A percentile compares a stretch with the other conserved stretches of the same genome.
Conservation (phyloP, 2,329 filamentous ascomycete species). For the Hypomyces rosellus region DNA sequence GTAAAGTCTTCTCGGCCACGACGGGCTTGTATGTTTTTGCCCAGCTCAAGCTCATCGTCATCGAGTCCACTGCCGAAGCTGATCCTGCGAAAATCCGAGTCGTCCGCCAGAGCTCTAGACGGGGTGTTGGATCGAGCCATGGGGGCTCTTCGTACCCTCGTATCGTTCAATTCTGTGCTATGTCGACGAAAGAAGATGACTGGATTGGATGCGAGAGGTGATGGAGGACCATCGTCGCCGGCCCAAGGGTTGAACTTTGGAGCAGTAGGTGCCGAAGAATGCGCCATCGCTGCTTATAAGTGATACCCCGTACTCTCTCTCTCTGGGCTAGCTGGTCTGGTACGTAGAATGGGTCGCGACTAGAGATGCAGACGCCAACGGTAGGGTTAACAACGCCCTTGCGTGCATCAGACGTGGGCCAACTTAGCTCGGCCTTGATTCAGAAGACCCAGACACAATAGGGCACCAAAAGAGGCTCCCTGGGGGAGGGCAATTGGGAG, state of each 20-base stretch:
- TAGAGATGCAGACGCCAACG: neutral
- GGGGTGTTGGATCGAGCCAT: constrained; percentile 1
- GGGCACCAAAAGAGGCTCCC: too few relatives aligned
- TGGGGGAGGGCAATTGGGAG: neutral
- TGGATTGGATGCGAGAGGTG: constrained; percentile 11
- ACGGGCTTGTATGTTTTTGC: constrained; percentile 14
- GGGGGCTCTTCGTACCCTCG: neutral
- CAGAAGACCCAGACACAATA: neutral
- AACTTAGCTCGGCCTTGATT: neutral
- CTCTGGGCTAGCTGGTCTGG: constrained; percentile 1
- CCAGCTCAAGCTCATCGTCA: constrained; percentile 14
- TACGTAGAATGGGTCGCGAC: constrained; percentile 1
- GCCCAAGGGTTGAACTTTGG: constrained; percentile 9
- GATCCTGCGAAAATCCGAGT: neutral
- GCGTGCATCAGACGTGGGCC: constrained; percentile 5
- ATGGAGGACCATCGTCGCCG: constrained; percentile 10
- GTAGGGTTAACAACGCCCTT: constrained; percentile 5
- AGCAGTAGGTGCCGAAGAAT: constrained; percentile 1
- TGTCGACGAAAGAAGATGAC: constrained; percentile 11
- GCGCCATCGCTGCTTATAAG: constrained; percentile 2
- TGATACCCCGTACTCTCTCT: neutral
- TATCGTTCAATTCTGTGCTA: neutral
- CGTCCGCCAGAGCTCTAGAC: neutral
- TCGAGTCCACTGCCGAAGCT: neutral
- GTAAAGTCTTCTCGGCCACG: constrained; percentile 23